These are phyloP conservation scores for Pseudocercospora fuligena DNA, from an alignment of 2,329 filamentous ascomycete species.

Conservation along the genomic window DNA sequence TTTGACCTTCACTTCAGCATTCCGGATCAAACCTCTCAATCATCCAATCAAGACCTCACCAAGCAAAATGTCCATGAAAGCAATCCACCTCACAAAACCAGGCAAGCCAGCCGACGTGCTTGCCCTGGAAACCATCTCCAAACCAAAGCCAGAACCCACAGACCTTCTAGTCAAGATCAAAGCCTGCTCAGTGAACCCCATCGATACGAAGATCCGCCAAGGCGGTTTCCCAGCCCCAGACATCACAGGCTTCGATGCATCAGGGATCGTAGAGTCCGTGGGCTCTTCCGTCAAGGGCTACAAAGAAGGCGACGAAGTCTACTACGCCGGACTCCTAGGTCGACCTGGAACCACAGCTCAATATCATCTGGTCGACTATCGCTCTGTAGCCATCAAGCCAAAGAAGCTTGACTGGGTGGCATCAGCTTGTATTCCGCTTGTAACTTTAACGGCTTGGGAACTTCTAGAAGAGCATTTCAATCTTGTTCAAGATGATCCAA, in stretches of 20 bases:
- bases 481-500: constrained; percentile 41
- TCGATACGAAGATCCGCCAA: constrained; percentile 45
- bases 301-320: constrained; percentile 51
- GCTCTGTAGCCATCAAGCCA: constrained; percentile 48
- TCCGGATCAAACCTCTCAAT: no score
- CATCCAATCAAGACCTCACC: background rate
- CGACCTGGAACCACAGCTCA: constrained; percentile 51
- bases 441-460: constrained; percentile 52
- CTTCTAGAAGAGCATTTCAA: constrained; percentile 51
- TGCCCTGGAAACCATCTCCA: constrained; percentile 6
- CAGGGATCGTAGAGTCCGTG: constrained; percentile 44
- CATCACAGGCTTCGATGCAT: constrained; percentile 52
- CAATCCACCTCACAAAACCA: constrained; percentile 14
- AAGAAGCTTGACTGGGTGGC: constrained; percentile 46
- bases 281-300: constrained; percentile 44
- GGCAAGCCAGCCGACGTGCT: constrained; percentile 5
- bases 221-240: constrained; percentile 38
- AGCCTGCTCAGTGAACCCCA: constrained; percentile 47
- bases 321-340: constrained; percentile 47
- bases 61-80: constrained; percentile 9
- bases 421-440: constrained; percentile 52
- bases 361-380: constrained; percentile 49
- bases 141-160: background rate
- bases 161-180: constrained; percentile 32
- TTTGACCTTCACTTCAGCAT: no score